phyloP scores from a whole-genome alignment of 2,329 filamentous ascomycete genomes.

The Tolypocladium paradoxum region DNA sequence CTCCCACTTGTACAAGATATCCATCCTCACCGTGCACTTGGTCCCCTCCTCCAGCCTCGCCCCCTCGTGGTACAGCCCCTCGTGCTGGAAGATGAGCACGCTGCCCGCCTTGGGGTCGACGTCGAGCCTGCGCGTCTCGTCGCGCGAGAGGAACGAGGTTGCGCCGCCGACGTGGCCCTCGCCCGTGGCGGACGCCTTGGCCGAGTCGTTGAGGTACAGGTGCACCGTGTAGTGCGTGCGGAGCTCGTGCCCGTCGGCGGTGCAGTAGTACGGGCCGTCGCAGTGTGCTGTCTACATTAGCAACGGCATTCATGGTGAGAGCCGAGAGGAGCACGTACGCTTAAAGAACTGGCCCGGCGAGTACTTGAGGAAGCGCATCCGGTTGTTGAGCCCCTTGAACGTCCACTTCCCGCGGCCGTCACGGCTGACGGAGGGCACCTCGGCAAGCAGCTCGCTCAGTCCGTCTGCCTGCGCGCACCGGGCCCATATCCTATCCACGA shows the following conservation, averaged over 20 bases:
- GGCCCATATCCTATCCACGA: conserved; percentile 53
- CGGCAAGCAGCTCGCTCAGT: conserved; percentile 27
- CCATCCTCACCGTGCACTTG: conserved; percentile 48
- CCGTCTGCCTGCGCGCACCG: conserved; percentile 38
- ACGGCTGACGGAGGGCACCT: conserved; percentile 17
- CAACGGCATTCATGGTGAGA: conserved; percentile 12
- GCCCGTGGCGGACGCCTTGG: conserved; percentile 6
- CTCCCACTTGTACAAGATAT: conserved; percentile 37
- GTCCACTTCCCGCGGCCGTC: conserved; percentile 22
- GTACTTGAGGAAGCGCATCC: conserved; percentile 68
- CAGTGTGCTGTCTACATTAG: conserved; percentile 44
- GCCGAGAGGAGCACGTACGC: conserved; percentile 6
- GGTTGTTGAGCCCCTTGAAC: conserved; percentile 52
- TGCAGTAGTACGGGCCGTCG: conserved; percentile 52
- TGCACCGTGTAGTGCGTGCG: conserved; percentile 44
- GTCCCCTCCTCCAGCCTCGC: conserved; percentile 37
- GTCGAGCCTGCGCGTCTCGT: conserved; percentile 33
- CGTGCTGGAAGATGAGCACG: conserved; percentile 51
- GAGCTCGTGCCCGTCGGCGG: conserved; percentile 31
- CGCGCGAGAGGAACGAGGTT: conserved; percentile 39
- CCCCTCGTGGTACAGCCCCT: conserved; percentile 39
- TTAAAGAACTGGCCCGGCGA: conserved; percentile 61
- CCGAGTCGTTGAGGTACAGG: conserved; percentile 30
- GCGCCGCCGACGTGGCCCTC: conserved; percentile 37
- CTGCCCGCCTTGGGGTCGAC: conserved; percentile 45